Evolutionary conservation across 257 asterid genomes (phyloP).

Genomic region (Sherardia arvensis): DNA sequence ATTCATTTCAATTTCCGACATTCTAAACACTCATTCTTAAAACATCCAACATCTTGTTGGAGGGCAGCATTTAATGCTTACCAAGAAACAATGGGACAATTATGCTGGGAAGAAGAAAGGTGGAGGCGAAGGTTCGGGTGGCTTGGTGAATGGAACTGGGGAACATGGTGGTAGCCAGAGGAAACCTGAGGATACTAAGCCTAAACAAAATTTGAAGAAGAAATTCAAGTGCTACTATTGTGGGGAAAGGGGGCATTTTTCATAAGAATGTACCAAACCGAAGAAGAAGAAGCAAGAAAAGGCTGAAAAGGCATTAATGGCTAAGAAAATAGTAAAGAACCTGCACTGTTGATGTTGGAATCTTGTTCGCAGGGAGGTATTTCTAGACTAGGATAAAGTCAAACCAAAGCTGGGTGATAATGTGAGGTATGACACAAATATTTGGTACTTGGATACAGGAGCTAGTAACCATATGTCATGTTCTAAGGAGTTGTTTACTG

Average conservation of each 20-base stretch:
- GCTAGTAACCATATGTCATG: neutral
- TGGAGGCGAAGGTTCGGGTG: too few relatives aligned
- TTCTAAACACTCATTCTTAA: too few relatives aligned
- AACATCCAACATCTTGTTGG: too few relatives aligned
- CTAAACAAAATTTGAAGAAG: neutral
- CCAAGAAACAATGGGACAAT: too few relatives aligned
- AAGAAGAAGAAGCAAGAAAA: conserved; percentile 3
- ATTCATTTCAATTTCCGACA: too few relatives aligned
- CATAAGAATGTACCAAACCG: neutral
- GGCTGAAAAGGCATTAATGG: neutral
- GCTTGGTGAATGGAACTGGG: too few relatives aligned
- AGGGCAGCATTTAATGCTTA: too few relatives aligned
- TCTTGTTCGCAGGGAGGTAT: neutral
- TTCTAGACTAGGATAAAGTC: neutral
- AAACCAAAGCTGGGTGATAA: neutral
- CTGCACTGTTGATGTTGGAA: neutral
- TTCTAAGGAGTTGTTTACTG: neutral
- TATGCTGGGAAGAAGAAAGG: too few relatives aligned
- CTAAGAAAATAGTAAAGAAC: neutral
- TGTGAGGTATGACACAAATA: neutral
- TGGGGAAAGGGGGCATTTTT: neutral
- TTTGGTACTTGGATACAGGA: neutral
- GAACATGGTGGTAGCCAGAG: too few relatives aligned
- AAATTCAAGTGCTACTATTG: neutral
- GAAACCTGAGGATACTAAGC: too few relatives aligned